Evolutionary conservation across 805 yeast species (phyloP), one percentile per base, ranked within the genome.

Genomic region (Ascoidea rubescens): DNA sequence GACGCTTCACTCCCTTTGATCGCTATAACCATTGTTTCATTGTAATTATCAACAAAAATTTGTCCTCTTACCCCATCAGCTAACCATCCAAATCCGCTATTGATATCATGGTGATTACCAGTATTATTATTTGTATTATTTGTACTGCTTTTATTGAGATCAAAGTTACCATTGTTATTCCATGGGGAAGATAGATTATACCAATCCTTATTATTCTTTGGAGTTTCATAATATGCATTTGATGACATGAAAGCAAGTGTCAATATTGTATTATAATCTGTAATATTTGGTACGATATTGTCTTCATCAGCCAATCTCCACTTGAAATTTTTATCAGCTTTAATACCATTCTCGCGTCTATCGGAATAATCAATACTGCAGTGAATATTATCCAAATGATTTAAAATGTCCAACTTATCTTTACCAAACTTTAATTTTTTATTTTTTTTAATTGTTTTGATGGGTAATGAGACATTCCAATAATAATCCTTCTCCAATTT

Each of bases 1-100:
- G 0, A 97, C 96, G 50, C 90, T 79, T 1, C 99, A 91, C 1
- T 99, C 99, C 64, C n/a, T n/a, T 93, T 93, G 53, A 88, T 72
- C 0, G 95, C 79, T 33, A 93, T 77, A 1, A 93, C 84, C 14
- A 87, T 87, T 0, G 75, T 68, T 7, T 74, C 63, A 2, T 80
- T 74, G 49, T 73, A 74, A 54, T 77, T 79, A 50, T 78, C 74
- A 6, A 79, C 81, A 67, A 93, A 93, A 0, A 93, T 79, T 63
- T 93, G 96, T 2, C 99, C 99, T 47, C 99, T 72, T 2, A 93
- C 67, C 0, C 97, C 97, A 55, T 78, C 80, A 7, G 72, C 81
- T 56, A 79, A 76, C 99, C 98, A 93, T 2, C 98, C 98, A 64
- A 83, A 83, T 16, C 82, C 78, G 2, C 52, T 47, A n/a, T n/a